phyloP scores from a whole-genome alignment of 257 asterid species.

The Rhazya stricta region DNA sequence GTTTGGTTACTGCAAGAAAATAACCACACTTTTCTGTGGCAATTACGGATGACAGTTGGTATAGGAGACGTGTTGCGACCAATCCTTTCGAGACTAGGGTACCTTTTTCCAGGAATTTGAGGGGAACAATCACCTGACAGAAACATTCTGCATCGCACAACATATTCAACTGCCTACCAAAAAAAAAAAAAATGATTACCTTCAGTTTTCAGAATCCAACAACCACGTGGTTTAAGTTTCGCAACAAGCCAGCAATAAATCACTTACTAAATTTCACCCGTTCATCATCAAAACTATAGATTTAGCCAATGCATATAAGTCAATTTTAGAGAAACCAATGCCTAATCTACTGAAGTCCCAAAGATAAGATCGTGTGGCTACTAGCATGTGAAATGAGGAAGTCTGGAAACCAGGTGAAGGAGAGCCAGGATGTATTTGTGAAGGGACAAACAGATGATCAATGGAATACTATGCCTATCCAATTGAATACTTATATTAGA shows the following conservation, averaged over 20 bases:
- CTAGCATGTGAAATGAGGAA: neutral
- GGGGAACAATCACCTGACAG: conserved; percentile 36
- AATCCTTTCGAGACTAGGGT: conserved; percentile 32
- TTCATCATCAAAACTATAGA: neutral
- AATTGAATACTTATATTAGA: neutral
- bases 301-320: neutral
- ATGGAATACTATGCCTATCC: neutral
- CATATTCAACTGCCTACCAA: conserved; percentile 35
- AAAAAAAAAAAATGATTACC: neutral
- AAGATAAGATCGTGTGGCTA: neutral
- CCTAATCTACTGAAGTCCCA: neutral
- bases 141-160: conserved; percentile 29
- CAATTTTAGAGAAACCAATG: neutral
- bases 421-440: neutral
- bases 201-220: conserved; percentile 1
- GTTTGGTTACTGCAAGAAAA: conserved; percentile 55
- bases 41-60: conserved; percentile 28
- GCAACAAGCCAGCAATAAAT: neutral
- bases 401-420: neutral
- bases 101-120: conserved; percentile 23
- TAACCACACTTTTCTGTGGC: conserved; percentile 51
- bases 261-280: neutral
- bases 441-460: neutral
- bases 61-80: conserved; percentile 35
- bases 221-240: neutral